Conservation (phyloP, 495 filamentous ascomycete genomes). For the Penicillium argentinense region DNA sequence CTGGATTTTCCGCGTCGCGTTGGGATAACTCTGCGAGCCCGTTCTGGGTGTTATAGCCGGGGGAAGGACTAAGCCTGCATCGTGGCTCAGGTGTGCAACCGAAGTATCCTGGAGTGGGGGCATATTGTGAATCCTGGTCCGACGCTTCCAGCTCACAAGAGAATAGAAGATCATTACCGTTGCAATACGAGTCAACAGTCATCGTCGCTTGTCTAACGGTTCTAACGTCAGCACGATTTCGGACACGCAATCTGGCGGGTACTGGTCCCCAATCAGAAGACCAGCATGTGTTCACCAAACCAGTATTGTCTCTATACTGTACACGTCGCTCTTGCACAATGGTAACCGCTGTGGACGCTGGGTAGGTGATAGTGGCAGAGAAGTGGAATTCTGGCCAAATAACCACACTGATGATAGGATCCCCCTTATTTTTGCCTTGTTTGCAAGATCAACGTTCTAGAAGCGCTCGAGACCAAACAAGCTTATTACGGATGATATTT, state of each 20-base stretch:
- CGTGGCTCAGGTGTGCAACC: conserved; percentile 5
- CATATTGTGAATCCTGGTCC: conserved; percentile 14
- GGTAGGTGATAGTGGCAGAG: neutral
- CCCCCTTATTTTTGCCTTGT: conserved; percentile 7
- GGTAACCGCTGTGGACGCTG: neutral
- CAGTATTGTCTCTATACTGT: neutral
- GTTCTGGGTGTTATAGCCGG: conserved; percentile 3
- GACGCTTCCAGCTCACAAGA: neutral
- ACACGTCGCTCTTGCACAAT: neutral
- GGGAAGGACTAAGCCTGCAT: conserved; percentile 10
- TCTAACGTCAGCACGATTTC: conserved; percentile 2
- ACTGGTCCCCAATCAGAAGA: conserved; percentile 5
- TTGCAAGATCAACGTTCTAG: conserved; percentile 9
- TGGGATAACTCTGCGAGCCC: conserved; percentile 8
- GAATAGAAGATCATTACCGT: neutral
- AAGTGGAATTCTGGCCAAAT: neutral
- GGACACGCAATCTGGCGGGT: neutral
- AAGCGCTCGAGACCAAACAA: conserved; percentile 7
- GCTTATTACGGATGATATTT: conserved; percentile 14
- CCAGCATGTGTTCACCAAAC: neutral
- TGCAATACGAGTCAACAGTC: conserved; percentile 8
- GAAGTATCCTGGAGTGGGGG: conserved; percentile 14
- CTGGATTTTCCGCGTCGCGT: conserved; percentile 2
- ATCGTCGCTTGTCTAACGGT: conserved; percentile 3
- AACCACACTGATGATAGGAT: neutral